A percentile compares a stretch with the other conserved stretches of the same genome.
Conservation (phyloP, 805 yeast genomes). For the Teunomyces funiuensis region DNA sequence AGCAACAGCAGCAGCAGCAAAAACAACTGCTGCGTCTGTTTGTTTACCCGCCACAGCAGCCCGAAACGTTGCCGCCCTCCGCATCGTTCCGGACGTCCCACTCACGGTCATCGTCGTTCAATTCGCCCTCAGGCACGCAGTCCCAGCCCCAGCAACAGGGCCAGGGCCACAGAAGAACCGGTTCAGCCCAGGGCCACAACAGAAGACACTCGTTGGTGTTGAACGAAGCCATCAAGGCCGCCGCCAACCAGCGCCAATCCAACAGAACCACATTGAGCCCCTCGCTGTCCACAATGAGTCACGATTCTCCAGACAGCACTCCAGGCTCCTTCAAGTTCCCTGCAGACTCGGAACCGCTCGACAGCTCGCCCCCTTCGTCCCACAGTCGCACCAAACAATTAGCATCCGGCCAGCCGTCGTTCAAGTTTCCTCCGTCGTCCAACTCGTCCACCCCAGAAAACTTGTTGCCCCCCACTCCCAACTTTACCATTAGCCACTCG, state of each 20-base stretch:
- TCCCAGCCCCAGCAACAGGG: background rate
- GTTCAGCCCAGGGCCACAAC: conserved; percentile 59
- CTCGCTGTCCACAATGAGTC: conserved; percentile 18
- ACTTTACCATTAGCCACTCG: conserved; percentile 37
- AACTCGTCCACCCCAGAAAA: conserved; percentile 16
- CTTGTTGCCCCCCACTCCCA: conserved; percentile 56
- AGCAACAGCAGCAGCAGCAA: conserved; percentile 23
- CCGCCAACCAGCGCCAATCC: conserved; percentile 76
- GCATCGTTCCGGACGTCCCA: conserved; percentile 25
- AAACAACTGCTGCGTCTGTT: conserved; percentile 14
- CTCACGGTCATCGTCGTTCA: conserved; percentile 32
- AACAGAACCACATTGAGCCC: conserved; percentile 38
- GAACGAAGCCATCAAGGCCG: conserved; percentile 92
- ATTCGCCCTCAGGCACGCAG: conserved; percentile 7
- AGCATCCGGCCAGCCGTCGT: conserved; percentile 45
- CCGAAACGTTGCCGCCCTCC: conserved; percentile 23
- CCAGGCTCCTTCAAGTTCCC: conserved; percentile 57
- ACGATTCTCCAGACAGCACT: conserved; percentile 13
- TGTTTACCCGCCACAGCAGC: conserved; percentile 21
- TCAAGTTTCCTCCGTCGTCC: conserved; percentile 63
- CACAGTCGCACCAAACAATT: conserved; percentile 40
- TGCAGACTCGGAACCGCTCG: conserved; percentile 25
- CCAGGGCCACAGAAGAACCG: conserved; percentile 34
- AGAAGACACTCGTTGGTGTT: conserved; percentile 92
- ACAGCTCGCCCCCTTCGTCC: conserved; percentile 12